Conservation (phyloP, 495 filamentous ascomycete genomes). For the Copromyces sp. region DNA sequence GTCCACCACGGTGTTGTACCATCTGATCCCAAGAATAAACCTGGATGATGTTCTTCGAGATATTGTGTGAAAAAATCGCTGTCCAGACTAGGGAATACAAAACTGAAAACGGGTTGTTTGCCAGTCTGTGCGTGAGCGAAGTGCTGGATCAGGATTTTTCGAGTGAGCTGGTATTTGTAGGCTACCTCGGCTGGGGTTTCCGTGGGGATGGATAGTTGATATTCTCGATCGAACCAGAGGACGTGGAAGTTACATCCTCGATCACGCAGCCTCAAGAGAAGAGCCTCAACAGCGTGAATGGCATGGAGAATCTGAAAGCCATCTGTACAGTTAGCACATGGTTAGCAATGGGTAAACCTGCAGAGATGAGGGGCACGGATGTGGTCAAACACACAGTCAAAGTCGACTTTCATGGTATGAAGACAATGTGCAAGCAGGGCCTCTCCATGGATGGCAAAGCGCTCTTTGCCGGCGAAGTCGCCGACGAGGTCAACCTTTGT, state of each 20-base stretch:
- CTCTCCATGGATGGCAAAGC: constrained; percentile 66
- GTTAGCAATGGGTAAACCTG: background rate
- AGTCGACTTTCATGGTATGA: constrained; percentile 48
- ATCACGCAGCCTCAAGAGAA: constrained; percentile 47
- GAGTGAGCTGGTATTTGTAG: constrained; percentile 49
- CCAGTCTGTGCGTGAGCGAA: constrained; percentile 22
- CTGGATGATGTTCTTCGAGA: constrained; percentile 38
- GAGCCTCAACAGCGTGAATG: constrained; percentile 53
- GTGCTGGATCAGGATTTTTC: constrained; percentile 54
- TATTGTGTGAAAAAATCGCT: constrained; percentile 43
- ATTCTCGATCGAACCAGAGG: constrained; percentile 52
- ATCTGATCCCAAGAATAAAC: constrained; percentile 61
- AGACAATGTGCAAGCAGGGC: constrained; percentile 56
- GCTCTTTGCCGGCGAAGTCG: constrained; percentile 63
- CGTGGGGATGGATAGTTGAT: constrained; percentile 35
- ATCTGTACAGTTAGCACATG: constrained; percentile 9
- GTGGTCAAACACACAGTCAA: constrained; percentile 30
- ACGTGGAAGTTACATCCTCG: constrained; percentile 60
- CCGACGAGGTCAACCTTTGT: constrained; percentile 50
- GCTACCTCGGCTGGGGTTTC: constrained; percentile 1
- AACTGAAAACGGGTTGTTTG: constrained; percentile 6
- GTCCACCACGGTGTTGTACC: constrained; percentile 1
- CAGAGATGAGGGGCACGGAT: background rate
- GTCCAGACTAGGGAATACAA: constrained; percentile 19
- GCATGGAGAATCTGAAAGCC: constrained; percentile 68